These are phyloP conservation scores for Lecanicillium sp. DNA, from an alignment of 2,329 filamentous ascomycete genomes.

Conservation along the genomic window DNA sequence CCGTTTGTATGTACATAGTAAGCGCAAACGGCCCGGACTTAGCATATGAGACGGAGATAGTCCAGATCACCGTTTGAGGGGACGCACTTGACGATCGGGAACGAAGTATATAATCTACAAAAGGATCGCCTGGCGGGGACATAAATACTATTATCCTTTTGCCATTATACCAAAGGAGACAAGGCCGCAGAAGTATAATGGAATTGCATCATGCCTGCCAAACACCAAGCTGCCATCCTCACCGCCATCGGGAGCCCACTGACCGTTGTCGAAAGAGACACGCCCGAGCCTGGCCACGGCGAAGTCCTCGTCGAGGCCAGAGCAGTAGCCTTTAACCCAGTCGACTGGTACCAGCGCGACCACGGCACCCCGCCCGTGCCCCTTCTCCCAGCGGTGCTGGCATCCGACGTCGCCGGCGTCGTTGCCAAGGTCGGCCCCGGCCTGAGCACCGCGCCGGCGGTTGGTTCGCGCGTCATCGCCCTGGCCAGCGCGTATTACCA, in stretches of 20 bases:
- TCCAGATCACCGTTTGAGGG: no score
- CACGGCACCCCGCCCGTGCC: conserved; percentile 14
- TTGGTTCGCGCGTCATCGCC: neutral
- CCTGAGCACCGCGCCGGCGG: conserved; percentile 11
- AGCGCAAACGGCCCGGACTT: neutral
- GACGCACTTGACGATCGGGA: no score
- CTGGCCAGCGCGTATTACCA: neutral
- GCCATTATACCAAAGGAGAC: no score
- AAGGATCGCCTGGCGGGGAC: no score
- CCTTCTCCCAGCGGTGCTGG: conserved; percentile 19
- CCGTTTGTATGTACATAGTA: no score
- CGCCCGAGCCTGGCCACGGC: conserved; percentile 10
- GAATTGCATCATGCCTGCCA: no score
- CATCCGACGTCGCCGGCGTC: conserved; percentile 18
- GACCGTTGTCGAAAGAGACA: conserved; percentile 6
- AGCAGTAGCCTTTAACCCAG: conserved; percentile 19
- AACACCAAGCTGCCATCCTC: conserved; percentile 8
- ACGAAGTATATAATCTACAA: no score
- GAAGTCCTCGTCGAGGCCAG: conserved; percentile 19
- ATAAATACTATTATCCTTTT: no score
- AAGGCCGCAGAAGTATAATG: neutral
- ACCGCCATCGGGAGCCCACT: conserved; percentile 6
- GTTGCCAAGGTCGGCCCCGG: conserved; percentile 22
- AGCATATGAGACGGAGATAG: no score
- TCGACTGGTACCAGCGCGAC: conserved; percentile 18